phyloP scores from a whole-genome alignment of 2,329 filamentous ascomycete genomes.

The Decorospora gaudefroyi region DNA sequence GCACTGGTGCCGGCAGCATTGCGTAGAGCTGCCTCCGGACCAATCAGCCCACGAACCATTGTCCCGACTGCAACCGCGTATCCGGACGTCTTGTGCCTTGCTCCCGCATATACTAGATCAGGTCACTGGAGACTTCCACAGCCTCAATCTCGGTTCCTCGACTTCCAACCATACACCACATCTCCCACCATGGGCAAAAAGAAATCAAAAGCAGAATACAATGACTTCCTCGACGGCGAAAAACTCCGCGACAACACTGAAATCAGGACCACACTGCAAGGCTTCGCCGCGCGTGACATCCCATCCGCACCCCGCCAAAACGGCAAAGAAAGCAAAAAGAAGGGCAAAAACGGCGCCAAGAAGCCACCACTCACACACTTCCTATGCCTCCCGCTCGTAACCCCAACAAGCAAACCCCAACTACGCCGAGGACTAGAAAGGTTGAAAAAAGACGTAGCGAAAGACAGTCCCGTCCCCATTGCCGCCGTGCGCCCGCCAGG shows the following conservation, averaged over 20 bases:
- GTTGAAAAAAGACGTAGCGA: conserved; percentile 61
- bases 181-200: conserved; percentile 38
- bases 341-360: conserved; percentile 29
- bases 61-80: conserved; percentile 1
- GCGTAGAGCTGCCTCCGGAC: conserved; percentile 6
- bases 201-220: conserved; percentile 35
- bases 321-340: conserved; percentile 16
- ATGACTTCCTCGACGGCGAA: conserved; percentile 44
- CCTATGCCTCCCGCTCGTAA: conserved; percentile 74
- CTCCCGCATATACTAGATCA: background rate
- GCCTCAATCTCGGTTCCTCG: background rate
- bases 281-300: conserved; percentile 12
- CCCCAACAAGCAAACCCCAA: conserved; percentile 62
- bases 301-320: conserved; percentile 20
- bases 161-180: background rate
- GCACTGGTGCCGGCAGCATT: conserved; percentile 5
- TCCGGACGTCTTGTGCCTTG: background rate
- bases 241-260: conserved; percentile 36
- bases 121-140: background rate
- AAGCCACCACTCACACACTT: conserved; percentile 69
- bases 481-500: conserved; percentile 75
- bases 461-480: conserved; percentile 56
- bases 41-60: conserved; percentile 9
- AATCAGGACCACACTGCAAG: conserved; percentile 31
- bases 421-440: conserved; percentile 64